Base-by-base conservation (phyloP, 371 early-diverging fungal genomes). In the Mortierella polycephala region DNA sequence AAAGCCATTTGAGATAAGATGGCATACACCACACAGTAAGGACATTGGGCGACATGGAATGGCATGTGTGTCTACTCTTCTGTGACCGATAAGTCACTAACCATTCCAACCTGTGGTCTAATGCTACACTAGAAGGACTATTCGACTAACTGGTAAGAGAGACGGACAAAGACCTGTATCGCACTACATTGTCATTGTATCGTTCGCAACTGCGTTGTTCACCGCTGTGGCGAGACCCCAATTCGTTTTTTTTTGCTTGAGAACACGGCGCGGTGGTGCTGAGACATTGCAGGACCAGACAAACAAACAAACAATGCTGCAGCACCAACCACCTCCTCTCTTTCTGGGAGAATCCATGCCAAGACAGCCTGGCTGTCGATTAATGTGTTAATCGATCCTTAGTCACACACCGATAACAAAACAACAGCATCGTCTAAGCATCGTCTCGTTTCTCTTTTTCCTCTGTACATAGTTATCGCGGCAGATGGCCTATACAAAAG, bases 401-500 rank as follows among this genome's bases (percentile, higher is more conserved):
- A 4, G 4, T 30, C 55, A 9, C 3, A 37, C n/a, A n/a, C 45
- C 18, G 6, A 5, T 49, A 5, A 42, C 1, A 21, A 40, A 16
- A 7, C 20, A 13, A 18, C 53, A 21, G 14, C 14, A 37, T 23
- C 20, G 5, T 21, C 23, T 53, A 18, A 53, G 16, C 20, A 18
- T 44, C 20, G 18, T 57, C 1, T 4, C 30, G 30, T 30, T 4
- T 30, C 30, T 30, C 30, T 30, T 30, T 30, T 2, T 30, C 30
- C 4, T 30, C 30, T 30, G 30, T 30, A 30, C 30, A 30, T 82
- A 87, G 95, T 96, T 62, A 92, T 96, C 73, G 96, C 96, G 30
- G 96, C 96, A 13, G 95, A 95, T 84, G 93, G 95, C 23, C 89
- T 96, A 56, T 86, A 89, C 81, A 96, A 95, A 82, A 90, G 93